Percentiles rank a stretch among this genome's conserved stretches.
These are phyloP conservation scores for Irpex lacteus DNA, from an alignment of 1,284 basidiomycete genomes.

Conservation along the genomic window DNA sequence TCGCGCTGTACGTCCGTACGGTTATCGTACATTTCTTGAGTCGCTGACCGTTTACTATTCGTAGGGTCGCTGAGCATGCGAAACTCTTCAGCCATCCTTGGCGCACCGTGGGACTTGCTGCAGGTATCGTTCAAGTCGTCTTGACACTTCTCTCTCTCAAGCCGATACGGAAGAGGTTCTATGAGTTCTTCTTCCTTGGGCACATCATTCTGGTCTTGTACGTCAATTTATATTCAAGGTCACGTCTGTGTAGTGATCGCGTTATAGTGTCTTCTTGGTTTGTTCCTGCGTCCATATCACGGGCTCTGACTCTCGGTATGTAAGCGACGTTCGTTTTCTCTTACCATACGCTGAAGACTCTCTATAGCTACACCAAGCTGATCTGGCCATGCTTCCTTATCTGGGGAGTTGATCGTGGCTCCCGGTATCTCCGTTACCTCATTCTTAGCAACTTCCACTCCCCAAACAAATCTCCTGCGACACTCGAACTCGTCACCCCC, in stretches of 20 bases:
- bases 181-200: conserved; percentile 40
- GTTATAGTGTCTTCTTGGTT: conserved; percentile 15
- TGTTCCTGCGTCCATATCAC: neutral
- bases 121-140: conserved; percentile 30
- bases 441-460: conserved; percentile 9
- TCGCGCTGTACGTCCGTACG: conserved; percentile 19
- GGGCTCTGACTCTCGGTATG: conserved; percentile 1
- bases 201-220: conserved; percentile 37
- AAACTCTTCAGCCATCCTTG: conserved; percentile 8
- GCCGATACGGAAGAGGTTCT: conserved; percentile 33
- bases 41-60: too few species aligned
- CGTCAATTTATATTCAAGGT: conserved; percentile 1
- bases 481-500: conserved; percentile 6
- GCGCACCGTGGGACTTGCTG: conserved; percentile 27
- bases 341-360: neutral
- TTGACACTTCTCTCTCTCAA: conserved; percentile 32
- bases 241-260: neutral
- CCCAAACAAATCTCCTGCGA: conserved; percentile 19
- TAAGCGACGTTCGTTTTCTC: neutral
- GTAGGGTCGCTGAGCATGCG: neutral
- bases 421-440: conserved; percentile 11
- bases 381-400: conserved; percentile 11
- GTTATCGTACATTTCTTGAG: too few species aligned
- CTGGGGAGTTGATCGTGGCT: conserved; percentile 12
- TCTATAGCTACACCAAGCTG: conserved; percentile 6